Conservation (phyloP, 345 rosid species). For the Fremontodendron californicum region DNA sequence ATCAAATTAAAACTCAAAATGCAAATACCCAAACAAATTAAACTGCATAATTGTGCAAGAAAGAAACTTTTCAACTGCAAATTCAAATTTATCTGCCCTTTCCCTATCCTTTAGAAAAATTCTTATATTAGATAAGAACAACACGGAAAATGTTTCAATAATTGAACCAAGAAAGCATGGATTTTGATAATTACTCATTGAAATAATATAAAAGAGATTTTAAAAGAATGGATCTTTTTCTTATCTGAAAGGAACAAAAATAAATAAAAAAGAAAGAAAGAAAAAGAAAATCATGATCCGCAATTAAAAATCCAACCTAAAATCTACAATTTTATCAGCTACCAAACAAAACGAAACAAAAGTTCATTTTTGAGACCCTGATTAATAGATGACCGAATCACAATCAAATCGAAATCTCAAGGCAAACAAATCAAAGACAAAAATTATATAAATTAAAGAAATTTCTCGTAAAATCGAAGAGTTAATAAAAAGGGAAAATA, state of each 20-base stretch:
- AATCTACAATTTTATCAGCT: not conserved
- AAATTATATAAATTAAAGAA: not conserved
- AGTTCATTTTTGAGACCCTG: not conserved
- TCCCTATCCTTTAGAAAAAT: too few relatives aligned
- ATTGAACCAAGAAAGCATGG: not conserved
- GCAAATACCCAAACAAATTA: not conserved
- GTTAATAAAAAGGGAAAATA: not conserved
- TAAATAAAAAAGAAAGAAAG: not conserved
- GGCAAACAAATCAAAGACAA: not conserved
- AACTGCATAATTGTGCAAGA: conserved; percentile 2
- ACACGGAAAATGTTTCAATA: not conserved
- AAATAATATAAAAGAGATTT: not conserved
- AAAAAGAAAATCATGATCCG: not conserved
- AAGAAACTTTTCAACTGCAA: not conserved
- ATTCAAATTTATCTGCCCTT: not conserved
- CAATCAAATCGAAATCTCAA: not conserved
- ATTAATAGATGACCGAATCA: not conserved
- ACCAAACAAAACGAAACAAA: not conserved
- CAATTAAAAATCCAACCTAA: not conserved
- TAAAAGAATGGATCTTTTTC: not conserved
- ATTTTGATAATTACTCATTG: not conserved
- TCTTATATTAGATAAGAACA: not conserved
- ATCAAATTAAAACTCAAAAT: conserved; percentile 9
- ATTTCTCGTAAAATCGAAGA: not conserved
- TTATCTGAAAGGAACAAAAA: not conserved